Evolutionary conservation across 768 basidiomycete genomes (phyloP), one percentile per base, ranked within the genome.

Genomic region (Leccinum truebloodii): DNA sequence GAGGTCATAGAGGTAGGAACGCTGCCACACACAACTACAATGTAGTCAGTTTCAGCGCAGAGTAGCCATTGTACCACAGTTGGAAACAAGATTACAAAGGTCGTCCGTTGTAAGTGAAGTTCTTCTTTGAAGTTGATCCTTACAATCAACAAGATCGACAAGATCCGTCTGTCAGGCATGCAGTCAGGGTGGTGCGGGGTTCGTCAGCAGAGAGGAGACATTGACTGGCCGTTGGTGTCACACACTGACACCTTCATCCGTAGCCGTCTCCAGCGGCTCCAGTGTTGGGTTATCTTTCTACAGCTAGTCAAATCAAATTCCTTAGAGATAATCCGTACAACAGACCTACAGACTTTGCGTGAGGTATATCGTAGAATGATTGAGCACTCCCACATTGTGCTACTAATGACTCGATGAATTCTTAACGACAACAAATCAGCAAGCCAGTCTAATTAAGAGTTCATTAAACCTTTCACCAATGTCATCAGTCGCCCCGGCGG

Each of bases 401-500:
- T 28, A 51, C 28, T 7, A 12, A 54, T 28, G 34, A 46, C 44
- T 46, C 58, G 1, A 57, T 8, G 20, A 13, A 32, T 32, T 34
- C 22, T 41, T 48, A 14, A n/a, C 9, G 32, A 57, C 9, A 26
- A 20, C 22, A 18, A 24, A 59, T 30, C 44, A 59, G 46, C 2
- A 46, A 7, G 18, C 8, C 12, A 22, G 4, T 35, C 20, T 22
- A 12, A 10, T 50, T 2, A 10, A 28, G 18, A 30, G 26, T 6
- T 20, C 13, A 12, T 54, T 41, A 20, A 41, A 30, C 37, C 8
- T 34, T 20, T 49, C 20, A 34, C 20, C 39, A 14, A 20, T 26
- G 9, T 65, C 55, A 57, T 46, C 37, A 55, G 41, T 60, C 30
- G 20, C 61, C 64, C 55, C 57, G 57, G 52, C 63, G 61, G 39